Evolutionary conservation across 768 basidiomycete genomes (phyloP).

Genomic region (Cystofilobasidium ferigula): DNA sequence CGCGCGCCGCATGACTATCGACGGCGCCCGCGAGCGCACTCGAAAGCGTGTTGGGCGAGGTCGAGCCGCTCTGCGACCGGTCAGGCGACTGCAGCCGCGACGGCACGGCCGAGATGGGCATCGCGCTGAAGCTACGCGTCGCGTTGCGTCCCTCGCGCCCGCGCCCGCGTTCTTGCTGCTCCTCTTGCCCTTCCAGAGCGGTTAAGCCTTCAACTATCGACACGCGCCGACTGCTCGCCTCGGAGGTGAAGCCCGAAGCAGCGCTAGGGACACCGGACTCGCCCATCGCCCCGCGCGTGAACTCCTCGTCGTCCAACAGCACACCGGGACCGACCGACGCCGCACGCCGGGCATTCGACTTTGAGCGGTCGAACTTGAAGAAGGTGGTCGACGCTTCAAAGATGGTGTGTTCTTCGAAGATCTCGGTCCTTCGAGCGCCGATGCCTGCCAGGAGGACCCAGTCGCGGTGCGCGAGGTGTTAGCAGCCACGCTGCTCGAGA

Average conservation of each 20-base stretch:
- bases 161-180: not conserved
- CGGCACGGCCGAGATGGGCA: slow-evolving; percentile 1
- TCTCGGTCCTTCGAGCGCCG: slow-evolving; percentile 61
- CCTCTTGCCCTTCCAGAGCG: not conserved
- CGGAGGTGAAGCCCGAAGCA: not conserved
- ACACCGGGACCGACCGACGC: slow-evolving; percentile 48
- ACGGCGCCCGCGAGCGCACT: not conserved
- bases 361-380: slow-evolving; percentile 50
- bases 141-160: not conserved
- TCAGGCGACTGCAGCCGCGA: slow-evolving; percentile 2
- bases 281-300: not conserved
- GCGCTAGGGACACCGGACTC: not conserved
- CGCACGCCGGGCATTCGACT: slow-evolving; percentile 42
- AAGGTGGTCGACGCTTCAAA: slow-evolving; percentile 60
- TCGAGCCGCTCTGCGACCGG: not conserved
- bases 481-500: not conserved
- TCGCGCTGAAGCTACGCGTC: not conserved
- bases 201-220: not conserved
- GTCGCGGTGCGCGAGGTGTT: not conserved
- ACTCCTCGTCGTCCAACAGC: slow-evolving; percentile 39
- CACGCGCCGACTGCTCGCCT: not conserved
- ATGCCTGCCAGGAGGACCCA: slow-evolving; percentile 41
- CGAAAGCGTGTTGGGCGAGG: not conserved
- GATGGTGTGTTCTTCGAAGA: slow-evolving; percentile 64
- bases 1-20: slow-evolving; percentile 2